Conservation (phyloP, 1,139 yeast genomes). For the Oligophagozyma castellii region DNA sequence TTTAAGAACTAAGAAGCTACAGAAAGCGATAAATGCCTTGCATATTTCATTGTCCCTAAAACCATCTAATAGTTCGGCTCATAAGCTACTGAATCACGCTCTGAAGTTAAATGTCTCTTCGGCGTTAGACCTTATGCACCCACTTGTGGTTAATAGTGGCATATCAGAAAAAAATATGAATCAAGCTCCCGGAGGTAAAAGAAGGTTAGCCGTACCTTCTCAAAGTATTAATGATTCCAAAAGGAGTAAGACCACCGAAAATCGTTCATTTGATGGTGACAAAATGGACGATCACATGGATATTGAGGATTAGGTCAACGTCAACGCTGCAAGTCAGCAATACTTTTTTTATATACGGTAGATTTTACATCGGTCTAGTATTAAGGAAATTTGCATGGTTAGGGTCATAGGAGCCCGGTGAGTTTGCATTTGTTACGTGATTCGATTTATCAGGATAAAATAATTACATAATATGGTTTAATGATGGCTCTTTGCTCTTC, state of each 20-base stretch:
- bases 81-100: conserved; percentile 70
- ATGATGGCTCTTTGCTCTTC: too few relatives aligned
- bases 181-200: conserved; percentile 7
- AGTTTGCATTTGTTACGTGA: too few relatives aligned
- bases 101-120: conserved; percentile 44
- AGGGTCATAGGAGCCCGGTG: too few relatives aligned
- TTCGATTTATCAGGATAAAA: too few relatives aligned
- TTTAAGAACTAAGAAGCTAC: conserved; percentile 50
- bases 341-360: too few relatives aligned
- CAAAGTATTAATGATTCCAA: conserved; percentile 6
- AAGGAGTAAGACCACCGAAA: conserved; percentile 6
- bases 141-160: conserved; percentile 19
- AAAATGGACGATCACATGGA: conserved; percentile 6
- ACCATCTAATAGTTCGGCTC: conserved; percentile 76
- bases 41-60: conserved; percentile 72
- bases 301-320: too few relatives aligned
- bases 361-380: too few relatives aligned
- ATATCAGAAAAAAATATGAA: conserved; percentile 11
- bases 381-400: too few relatives aligned
- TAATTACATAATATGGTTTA: too few relatives aligned
- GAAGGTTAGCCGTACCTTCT: conserved; percentile 8
- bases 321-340: too few relatives aligned
- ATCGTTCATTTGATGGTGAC: conserved; percentile 2
- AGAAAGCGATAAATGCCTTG: conserved; percentile 59
- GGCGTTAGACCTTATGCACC: conserved; percentile 19